Evolutionary conservation across 2,329 filamentous ascomycete species (phyloP).

Genomic region (Chrysosporium queenslandicum): DNA sequence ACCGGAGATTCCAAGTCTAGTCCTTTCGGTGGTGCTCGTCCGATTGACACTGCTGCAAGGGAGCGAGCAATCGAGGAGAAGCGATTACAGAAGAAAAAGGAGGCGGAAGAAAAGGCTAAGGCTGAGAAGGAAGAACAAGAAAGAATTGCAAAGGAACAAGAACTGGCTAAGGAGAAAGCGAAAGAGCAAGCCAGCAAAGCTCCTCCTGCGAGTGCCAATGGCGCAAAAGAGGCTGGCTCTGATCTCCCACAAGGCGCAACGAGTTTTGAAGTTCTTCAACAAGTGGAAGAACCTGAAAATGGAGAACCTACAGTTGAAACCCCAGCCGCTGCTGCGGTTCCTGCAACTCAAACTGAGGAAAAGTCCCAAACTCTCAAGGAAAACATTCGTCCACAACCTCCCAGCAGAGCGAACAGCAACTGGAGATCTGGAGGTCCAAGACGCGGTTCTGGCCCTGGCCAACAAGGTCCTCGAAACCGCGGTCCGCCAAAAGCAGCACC

Average conservation of each 20-base stretch:
- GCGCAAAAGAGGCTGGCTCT: conserved; percentile 33
- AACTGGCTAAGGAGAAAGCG: conserved; percentile 39
- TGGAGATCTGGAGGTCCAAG: conserved; percentile 28
- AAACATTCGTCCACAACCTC: conserved; percentile 22
- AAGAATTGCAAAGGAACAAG: conserved; percentile 50
- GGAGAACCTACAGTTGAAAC: conserved; percentile 20
- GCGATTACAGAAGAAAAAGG: conserved; percentile 71
- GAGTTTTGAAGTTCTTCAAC: conserved; percentile 48
- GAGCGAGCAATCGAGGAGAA: conserved; percentile 89
- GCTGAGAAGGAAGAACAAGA: conserved; percentile 58
- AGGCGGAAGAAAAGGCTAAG: conserved; percentile 75
- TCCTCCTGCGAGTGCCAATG: conserved; percentile 30
- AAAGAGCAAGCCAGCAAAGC: conserved; percentile 31
- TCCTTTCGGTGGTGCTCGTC: conserved; percentile 85
- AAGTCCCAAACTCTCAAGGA: conserved; percentile 19
- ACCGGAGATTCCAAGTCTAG: conserved; percentile 66
- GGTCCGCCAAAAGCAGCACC: conserved; percentile 20
- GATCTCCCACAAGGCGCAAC: conserved; percentile 37
- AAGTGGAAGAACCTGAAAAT: conserved; percentile 38
- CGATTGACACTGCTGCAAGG: conserved; percentile 83
- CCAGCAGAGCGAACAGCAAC: conserved; percentile 33
- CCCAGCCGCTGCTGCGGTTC: not conserved
- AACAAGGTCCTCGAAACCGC: conserved; percentile 12
- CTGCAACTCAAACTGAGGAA: conserved; percentile 36
- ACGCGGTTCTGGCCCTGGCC: conserved; percentile 10